Conservation (phyloP, 768 basidiomycete species). For the Boletus reticuloceps region DNA sequence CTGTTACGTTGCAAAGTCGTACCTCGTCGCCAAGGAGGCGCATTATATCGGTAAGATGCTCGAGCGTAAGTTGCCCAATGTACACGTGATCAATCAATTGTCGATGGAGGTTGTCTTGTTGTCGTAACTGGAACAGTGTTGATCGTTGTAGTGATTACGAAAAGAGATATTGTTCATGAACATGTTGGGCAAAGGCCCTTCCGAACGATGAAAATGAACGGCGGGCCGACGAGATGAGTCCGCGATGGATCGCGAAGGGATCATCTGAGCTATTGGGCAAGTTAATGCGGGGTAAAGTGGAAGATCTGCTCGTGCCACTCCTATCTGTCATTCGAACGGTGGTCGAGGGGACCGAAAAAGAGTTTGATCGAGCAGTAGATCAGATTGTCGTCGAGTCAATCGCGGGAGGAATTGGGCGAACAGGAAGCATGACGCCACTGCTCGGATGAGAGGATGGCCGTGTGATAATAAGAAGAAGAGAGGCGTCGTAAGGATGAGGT, state of each 20-base stretch:
- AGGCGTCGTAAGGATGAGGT: neutral
- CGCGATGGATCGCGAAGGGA: conserved; percentile 24
- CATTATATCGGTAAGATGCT: conserved; percentile 13
- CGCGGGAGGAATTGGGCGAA: conserved; percentile 1
- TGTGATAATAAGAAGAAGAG: neutral
- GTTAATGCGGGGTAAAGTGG: conserved; percentile 16
- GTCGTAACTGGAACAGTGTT: conserved; percentile 8
- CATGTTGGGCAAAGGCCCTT: neutral
- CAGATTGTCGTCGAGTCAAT: conserved; percentile 20
- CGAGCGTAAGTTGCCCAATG: neutral
- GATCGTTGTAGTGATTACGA: neutral
- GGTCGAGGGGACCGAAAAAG: neutral
- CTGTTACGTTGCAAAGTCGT: conserved; percentile 18
- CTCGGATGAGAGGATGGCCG: neutral
- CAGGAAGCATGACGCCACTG: conserved; percentile 11
- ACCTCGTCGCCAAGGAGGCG: conserved; percentile 30
- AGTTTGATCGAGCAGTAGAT: conserved; percentile 19
- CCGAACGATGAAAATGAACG: conserved; percentile 3
- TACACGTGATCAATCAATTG: conserved; percentile 7
- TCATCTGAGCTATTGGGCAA: neutral
- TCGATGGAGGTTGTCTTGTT: conserved; percentile 13
- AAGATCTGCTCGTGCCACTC: conserved; percentile 10
- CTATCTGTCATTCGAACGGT: conserved; percentile 9
- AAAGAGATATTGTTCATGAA: neutral
- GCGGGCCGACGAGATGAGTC: conserved; percentile 6